Base-by-base conservation (phyloP, 2,329 filamentous ascomycete species). In the Dothideomycetes sp. region DNA sequence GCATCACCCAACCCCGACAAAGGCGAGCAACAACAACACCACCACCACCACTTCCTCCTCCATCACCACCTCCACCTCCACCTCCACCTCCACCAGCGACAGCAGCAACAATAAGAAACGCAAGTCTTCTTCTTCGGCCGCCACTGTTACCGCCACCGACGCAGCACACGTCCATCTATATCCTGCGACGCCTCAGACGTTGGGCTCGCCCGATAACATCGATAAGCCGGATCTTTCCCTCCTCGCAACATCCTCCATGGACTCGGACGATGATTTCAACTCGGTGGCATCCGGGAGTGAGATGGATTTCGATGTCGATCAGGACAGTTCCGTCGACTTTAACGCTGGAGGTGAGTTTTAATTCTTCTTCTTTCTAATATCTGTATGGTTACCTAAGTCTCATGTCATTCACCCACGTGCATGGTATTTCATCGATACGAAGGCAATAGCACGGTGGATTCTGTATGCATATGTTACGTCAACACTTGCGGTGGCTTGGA, bases 181-280 rank as follows among this genome's bases (percentile, higher is more conserved):
- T 41, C 58, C 60, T 30, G 64, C 66, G 32, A 72, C 74, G 31
- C 76, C 77, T 16, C 73, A 57, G 51, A 57, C 47, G 39, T 53
- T 51, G 51, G 61, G 45, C 46, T 69, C 65, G 27, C 64, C 53
- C 40, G 53, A 49, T 36, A 39, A 46, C 12, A 24, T 32, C 31
- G 22, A 27, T 27, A 27, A 27, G 22, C 22, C 22, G 22, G n/a
- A n/a, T n/a, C n/a, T n/a, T n/a, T n/a, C n/a, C n/a, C n/a, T n/a
- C n/a, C n/a, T 32, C 57, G 60, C 22, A 27, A 27, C 22, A 7
- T 7, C 22, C 12, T 75, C 69, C 47, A 95, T 95, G 88, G 87
- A 94, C 66, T 95, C 88, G 7, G 89, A 96, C 53, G 87, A 95
- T 55, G 89, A 95, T 45, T 88, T 88, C 61, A 82, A 91, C 74